Conservation (phyloP, 2,329 filamentous ascomycete species). For the Fusarium cicatricum region DNA sequence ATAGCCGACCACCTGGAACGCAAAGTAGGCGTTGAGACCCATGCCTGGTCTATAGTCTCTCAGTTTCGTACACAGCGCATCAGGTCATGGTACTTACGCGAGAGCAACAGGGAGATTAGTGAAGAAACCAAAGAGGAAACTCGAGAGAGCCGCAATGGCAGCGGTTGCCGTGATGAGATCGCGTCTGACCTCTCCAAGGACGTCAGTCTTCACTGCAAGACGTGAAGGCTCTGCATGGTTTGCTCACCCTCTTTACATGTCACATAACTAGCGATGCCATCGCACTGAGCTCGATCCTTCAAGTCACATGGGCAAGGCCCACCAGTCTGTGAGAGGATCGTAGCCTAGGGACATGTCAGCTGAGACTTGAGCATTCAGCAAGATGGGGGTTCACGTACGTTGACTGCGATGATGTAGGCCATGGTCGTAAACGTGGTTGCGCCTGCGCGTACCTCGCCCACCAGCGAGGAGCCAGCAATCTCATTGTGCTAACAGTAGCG, state of each 20-base stretch:
- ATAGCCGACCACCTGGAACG: slow-evolving; percentile 71
- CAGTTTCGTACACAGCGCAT: slow-evolving; percentile 65
- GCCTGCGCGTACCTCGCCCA: slow-evolving; percentile 69
- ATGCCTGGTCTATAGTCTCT: slow-evolving; percentile 44
- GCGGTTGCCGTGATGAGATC: slow-evolving; percentile 83
- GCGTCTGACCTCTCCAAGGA: slow-evolving; percentile 63
- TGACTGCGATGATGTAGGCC: slow-evolving; percentile 41
- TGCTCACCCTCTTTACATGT: slow-evolving; percentile 45
- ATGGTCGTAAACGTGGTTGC: slow-evolving; percentile 58
- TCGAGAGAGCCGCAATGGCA: slow-evolving; percentile 75
- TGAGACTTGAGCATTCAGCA: background rate
- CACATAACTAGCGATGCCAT: slow-evolving; percentile 57
- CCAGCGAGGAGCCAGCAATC: slow-evolving; percentile 65
- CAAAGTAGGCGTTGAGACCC: slow-evolving; percentile 81
- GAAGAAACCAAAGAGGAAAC: slow-evolving; percentile 24
- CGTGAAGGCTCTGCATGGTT: background rate
- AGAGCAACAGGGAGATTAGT: slow-evolving; percentile 34
- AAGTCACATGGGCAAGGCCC: slow-evolving; percentile 27
- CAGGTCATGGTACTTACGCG: slow-evolving; percentile 10
- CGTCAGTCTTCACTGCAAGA: background rate
- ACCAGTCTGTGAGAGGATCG: slow-evolving; percentile 27
- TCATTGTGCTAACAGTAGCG: slow-evolving; percentile 47
- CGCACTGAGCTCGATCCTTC: slow-evolving; percentile 47
- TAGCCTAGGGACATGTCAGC: slow-evolving; percentile 9
- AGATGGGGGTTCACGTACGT: slow-evolving; percentile 17